A percentile compares a stretch with the other conserved stretches of the same genome.
These are phyloP conservation scores for Macadamia integrifolia DNA, from an alignment of 164 flowering plant species.

Conservation along the genomic window DNA sequence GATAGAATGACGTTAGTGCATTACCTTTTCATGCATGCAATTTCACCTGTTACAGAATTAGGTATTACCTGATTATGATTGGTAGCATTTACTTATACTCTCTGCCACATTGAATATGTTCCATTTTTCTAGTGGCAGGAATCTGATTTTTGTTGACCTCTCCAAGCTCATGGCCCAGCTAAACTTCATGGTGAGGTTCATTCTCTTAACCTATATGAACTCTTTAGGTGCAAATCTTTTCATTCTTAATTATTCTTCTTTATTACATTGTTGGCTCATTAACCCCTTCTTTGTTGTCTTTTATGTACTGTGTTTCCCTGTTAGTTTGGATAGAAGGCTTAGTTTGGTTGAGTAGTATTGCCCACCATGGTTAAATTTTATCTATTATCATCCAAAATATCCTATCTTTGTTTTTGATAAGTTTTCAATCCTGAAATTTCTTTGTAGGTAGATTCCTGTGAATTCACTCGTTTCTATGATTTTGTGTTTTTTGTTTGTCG, in stretches of 20 bases:
- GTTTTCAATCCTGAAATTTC: background rate
- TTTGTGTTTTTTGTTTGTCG: slow-evolving; percentile 93
- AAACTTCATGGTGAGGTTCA: slow-evolving; percentile 45
- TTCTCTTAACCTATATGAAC: background rate
- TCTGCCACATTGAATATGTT: too few relatives aligned
- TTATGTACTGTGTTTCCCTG: background rate
- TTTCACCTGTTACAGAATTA: too few relatives aligned
- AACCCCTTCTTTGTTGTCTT: background rate
- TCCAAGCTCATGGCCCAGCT: slow-evolving; percentile 54
- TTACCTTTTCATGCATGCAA: too few relatives aligned
- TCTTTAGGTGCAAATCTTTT: background rate
- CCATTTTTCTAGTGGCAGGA: slow-evolving; percentile 33
- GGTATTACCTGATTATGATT: background rate
- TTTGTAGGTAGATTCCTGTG: slow-evolving; percentile 62
- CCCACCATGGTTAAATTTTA: background rate
- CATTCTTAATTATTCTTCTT: too few relatives aligned
- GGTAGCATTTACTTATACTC: background rate
- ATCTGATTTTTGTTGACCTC: slow-evolving; percentile 51
- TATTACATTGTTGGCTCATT: too few relatives aligned
- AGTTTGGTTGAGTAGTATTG: too few relatives aligned
- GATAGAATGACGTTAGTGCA: too few relatives aligned
- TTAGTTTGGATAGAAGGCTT: too few relatives aligned
- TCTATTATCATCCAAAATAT: background rate
- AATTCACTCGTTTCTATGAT: slow-evolving; percentile 77
- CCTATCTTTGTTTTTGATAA: background rate